These are phyloP conservation scores for Guillardia theta DNA, from an alignment of 78 protist genomes.

Conservation along the genomic window DNA sequence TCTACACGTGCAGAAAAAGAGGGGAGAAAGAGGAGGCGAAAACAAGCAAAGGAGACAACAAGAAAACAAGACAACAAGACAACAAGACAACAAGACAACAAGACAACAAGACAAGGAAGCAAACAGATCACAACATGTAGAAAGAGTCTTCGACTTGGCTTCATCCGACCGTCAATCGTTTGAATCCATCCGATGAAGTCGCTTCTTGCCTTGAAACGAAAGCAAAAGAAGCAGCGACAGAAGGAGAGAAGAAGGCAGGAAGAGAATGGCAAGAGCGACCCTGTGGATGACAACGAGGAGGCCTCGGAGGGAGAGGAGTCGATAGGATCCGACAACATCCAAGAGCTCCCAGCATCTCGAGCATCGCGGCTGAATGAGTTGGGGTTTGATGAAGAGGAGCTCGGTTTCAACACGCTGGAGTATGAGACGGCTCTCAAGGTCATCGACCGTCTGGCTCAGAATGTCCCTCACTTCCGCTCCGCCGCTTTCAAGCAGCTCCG, in stretches of 20 bases:
- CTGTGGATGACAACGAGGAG: neutral
- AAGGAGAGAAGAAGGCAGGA: neutral
- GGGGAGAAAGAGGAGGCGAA: too few relatives aligned
- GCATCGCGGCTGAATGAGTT: neutral
- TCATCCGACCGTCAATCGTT: too few relatives aligned
- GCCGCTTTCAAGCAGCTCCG: neutral
- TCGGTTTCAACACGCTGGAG: neutral
- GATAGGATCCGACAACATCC: too few relatives aligned
- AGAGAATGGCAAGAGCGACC: neutral
- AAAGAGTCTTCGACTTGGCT: too few relatives aligned
- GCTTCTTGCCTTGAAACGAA: neutral
- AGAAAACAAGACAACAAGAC: too few relatives aligned
- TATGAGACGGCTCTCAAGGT: neutral
- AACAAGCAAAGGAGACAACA: too few relatives aligned
- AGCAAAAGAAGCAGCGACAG: neutral
- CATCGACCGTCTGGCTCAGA: neutral
- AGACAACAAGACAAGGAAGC: too few relatives aligned
- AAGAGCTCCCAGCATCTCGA: neutral
- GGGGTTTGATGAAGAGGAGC: neutral
- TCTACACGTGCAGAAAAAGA: too few relatives aligned
- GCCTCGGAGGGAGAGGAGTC: neutral
- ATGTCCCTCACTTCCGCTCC: neutral
- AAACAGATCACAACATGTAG: too few relatives aligned
- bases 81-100: too few relatives aligned
- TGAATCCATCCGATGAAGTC: too few relatives aligned